Evolutionary conservation across 352 stramenopile genomes (phyloP), one percentile per base, ranked within the genome.

Genomic region (Pythium sukuiense): DNA sequence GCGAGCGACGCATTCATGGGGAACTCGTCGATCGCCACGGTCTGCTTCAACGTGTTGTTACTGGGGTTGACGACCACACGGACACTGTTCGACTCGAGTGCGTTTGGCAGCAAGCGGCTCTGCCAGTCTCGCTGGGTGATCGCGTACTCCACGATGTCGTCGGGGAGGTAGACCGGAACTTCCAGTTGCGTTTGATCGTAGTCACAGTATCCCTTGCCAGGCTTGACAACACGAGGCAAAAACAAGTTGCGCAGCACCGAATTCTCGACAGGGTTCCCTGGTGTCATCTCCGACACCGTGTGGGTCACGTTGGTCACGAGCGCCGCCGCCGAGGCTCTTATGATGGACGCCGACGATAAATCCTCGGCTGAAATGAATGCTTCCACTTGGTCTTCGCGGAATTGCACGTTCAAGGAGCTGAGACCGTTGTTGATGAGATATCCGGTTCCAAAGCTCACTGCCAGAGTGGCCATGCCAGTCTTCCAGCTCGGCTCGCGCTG

Each of bases 371-470:
- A 20, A 8, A 69, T 63, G 32, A 45, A 29, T 13, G 30, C 18
- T 4, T 39, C 8, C 6, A 59, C 14, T 30, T 50, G 27, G 6
- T 37, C 20, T 9, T 61, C 54, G 20, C 46, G 62, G 3, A 69
- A 33, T 52, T 69, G 62, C 16, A 52, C 54, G 43, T 63, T 59
- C n/a, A 67, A 61, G 6, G 62, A 55, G 43, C 59, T 59, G 30
- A 67, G 61, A 2, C 39, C 61, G 33, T 67, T 67, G 61, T 54
- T 43, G 30, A 67, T 55, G 37, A 67, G 9, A 41, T 67, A 67
- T 4, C 61, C 61, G n/a, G 61, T 41, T 16, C 29, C 43, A 3
- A 53, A 14, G 18, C 29, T 57, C 9, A 61, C n/a, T 0, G 6
- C 41, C 0, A 67, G n/a, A n/a, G 61, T 37, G 37, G 53, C 8